Base-by-base conservation (phyloP, 78 protist species). In the Dictyostelium firmibasis region DNA sequence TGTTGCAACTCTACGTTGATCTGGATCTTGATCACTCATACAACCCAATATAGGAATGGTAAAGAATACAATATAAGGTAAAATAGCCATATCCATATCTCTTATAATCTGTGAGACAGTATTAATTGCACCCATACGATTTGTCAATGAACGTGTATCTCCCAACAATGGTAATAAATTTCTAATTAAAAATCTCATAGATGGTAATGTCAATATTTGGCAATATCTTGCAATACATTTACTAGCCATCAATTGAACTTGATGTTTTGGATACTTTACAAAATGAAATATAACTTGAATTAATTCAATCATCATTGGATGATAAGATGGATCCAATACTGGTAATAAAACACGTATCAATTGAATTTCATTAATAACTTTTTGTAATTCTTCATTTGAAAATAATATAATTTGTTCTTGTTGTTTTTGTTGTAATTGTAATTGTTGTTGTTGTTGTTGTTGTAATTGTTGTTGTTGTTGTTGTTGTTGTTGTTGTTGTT, bases 11-110 rank as follows among this genome's bases (percentile, higher is more conserved):
- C 82, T 36, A 29, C 97, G 33, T 33, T 89, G 94, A 2, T 25
- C 31, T 16, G 75, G 67, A 47, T 95, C 97, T 36, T 88, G 94
- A 62, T 88, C 94, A 83, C 85, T 81, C 93, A 95, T 95, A 64
- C 97, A 88, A 18, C 93, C 91, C 1, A 95, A 72, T 1, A 95
- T 81, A 14, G 94, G 91, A 18, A 87, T 85, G 1, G 94, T 81
- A 14, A 86, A 47, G 82, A 95, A 83, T 43, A 88, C 86, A 64
- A 82, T 81, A 14, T 81, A 95, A 0, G 97, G 97, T 6, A 95
- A 33, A 10, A 87, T 27, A 35, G 75, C 82, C 70, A 87, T 41
- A 8, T 91, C 82, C 91, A 95, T 72, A 20, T 88, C 92, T 23
- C 57, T 25, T 4, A 94, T 70, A 29, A 94, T 70, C 31, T 86